A percentile compares a stretch with the other conserved stretches of the same genome.
Evolutionary conservation across 306 rosid genomes (phyloP).

Genomic region (Crotalaria pallida): DNA sequence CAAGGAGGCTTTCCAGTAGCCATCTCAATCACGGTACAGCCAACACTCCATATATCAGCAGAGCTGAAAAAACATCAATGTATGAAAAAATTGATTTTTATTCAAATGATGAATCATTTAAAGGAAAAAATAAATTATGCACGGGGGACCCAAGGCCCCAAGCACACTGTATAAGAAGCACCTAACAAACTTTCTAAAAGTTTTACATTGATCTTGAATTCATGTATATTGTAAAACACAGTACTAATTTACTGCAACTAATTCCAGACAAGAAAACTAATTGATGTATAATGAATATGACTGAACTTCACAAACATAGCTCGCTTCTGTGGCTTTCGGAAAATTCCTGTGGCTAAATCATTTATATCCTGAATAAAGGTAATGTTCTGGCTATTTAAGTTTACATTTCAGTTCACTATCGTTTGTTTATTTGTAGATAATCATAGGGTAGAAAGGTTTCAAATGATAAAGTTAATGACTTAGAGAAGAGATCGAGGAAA

Average conservation of each 20-base stretch:
- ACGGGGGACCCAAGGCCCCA: background rate
- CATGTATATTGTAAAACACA: background rate
- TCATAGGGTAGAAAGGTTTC: background rate
- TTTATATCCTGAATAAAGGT: background rate
- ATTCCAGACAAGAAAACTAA: background rate
- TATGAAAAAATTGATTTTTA: conserved; percentile 15
- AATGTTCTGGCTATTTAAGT: background rate
- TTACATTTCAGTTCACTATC: background rate
- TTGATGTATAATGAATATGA: background rate
- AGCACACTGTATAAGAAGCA: background rate
- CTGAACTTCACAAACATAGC: background rate
- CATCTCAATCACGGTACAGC: conserved; percentile 99
- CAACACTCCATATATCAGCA: conserved; percentile 99
- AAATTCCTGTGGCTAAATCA: background rate
- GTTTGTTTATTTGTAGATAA: background rate
- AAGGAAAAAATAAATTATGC: background rate
- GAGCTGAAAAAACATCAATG: conserved; percentile 51
- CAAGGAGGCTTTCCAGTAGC: conserved; percentile 99
- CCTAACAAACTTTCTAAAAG: background rate
- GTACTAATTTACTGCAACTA: background rate
- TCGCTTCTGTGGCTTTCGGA: background rate
- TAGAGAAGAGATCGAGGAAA: background rate
- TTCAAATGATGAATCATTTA: background rate
- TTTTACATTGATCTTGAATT: background rate
- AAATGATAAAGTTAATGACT: background rate